Conservation (phyloP, 2,329 filamentous ascomycete species). For the Fusarium udum region DNA sequence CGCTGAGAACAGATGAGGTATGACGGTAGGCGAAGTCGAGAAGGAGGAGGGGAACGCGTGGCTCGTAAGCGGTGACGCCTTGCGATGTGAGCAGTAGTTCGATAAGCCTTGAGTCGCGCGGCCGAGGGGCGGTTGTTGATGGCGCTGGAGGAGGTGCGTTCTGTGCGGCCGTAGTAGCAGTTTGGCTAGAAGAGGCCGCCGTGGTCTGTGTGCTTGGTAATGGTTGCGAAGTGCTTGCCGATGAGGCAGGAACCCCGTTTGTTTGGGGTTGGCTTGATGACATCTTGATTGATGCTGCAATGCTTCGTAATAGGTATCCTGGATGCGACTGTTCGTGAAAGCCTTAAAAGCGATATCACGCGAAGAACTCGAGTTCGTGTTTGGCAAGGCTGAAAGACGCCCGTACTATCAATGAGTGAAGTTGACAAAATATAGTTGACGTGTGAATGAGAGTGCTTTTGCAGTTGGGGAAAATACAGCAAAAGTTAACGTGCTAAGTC, state of each 20-base stretch:
- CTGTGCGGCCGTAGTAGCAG: constrained; percentile 35
- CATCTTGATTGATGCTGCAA: constrained; percentile 39
- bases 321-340: background rate
- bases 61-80: constrained; percentile 81
- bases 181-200: constrained; percentile 41
- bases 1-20: constrained; percentile 75
- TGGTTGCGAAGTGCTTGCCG: constrained; percentile 51
- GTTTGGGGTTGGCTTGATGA: constrained; percentile 58
- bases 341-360: constrained; percentile 6
- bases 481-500: background rate
- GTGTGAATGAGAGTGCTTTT: background rate
- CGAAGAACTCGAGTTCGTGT: background rate
- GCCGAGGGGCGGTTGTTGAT: constrained; percentile 62
- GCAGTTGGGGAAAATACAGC: background rate
- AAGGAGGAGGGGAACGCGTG: constrained; percentile 82
- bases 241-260: constrained; percentile 60
- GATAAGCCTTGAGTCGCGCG: constrained; percentile 81
- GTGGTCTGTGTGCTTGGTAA: constrained; percentile 50
- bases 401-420: background rate
- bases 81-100: constrained; percentile 82
- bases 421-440: background rate
- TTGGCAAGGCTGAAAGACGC: background rate
- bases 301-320: background rate
- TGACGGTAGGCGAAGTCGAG: constrained; percentile 90
- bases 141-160: constrained; percentile 44